Conservation (phyloP, 2,329 filamentous ascomycete species). For the Colletotrichum trifolii region DNA sequence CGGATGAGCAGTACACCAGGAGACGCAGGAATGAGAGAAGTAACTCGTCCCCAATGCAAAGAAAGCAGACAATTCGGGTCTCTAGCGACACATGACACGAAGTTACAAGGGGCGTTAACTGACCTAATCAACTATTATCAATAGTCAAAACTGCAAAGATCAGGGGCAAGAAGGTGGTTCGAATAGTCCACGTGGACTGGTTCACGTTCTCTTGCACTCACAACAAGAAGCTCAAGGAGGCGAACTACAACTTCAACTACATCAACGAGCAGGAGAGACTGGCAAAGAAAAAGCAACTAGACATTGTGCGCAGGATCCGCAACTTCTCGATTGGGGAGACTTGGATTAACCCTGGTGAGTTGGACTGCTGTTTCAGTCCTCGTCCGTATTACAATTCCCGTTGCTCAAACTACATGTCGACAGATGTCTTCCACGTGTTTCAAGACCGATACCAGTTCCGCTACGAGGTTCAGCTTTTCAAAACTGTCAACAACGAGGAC, state of each 20-base stretch:
- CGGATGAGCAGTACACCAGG: constrained; percentile 67
- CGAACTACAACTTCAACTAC: constrained; percentile 53
- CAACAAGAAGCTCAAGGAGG: constrained; percentile 43
- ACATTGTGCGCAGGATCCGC: constrained; percentile 52
- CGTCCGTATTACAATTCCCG: no score
- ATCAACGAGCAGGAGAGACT: constrained; percentile 44
- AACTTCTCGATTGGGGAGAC: constrained; percentile 49
- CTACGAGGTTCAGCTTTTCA: constrained; percentile 69
- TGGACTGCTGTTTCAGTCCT: no score
- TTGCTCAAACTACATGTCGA: background rate
- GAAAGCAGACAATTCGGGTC: background rate
- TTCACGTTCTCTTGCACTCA: constrained; percentile 57
- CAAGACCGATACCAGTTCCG: constrained; percentile 69
- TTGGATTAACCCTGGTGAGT: constrained; percentile 62
- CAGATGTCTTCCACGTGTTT: constrained; percentile 74
- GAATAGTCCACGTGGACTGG: constrained; percentile 64
- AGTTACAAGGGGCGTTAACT: background rate
- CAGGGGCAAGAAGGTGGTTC: constrained; percentile 44
- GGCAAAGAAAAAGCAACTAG: constrained; percentile 42
- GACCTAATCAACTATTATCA: background rate
- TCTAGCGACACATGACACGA: background rate
- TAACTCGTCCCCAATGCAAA: background rate
- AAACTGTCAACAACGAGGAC: constrained; percentile 23
- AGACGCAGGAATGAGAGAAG: constrained; percentile 22
- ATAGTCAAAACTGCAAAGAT: constrained; percentile 53